Evolutionary conservation across 805 yeast species (phyloP), one percentile per base, ranked within the genome.

Genomic region (Diddensiella santjacobensis): DNA sequence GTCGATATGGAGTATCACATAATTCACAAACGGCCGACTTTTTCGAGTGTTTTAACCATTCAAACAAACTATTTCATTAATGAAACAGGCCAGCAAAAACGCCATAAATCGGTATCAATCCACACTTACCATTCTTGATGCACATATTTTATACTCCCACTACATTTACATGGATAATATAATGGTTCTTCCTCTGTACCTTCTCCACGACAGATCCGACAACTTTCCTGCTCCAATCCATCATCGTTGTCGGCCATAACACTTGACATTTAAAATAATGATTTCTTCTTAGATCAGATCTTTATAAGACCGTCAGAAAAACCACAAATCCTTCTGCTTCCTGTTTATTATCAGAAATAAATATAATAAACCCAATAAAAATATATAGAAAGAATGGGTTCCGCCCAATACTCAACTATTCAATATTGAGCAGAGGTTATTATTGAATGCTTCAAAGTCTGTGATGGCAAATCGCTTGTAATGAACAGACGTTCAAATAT

Each of bases 131-230:
- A 93, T 48, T 84, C 95, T 65, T 91, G 95, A 65, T 93, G 99
- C 46, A 93, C 87, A 60, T 82, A 90, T 63, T 84, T 84, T 64
- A 93, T 95, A 11, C 96, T 84, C 1, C 99, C 99, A 45, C 88
- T 75, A 68, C 99, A 93, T 60, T 79, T 83, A 68, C 99, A 93
- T 2, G 99, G 99, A 65, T 86, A 90, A 54, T 78, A 83, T 40
- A 93, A 71, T 2, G 96, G 96, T 54, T 86, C 87, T 1, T 77
- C 80, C 0, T 68, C 69, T 0, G 93, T 79, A n/a, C 79, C 90
- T 58, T 88, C 98, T 33, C 95, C 91, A 45, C 96, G 84, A 63
- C 99, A 93, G 40, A 93, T 90, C 51, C 99, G 84, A 66, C 99
- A 93, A 2, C 83, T 75, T 26, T 72, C 74, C 33, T 40, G 33